These are phyloP conservation scores for Linnemannia zychae DNA, from an alignment of 192 early-diverging fungal genomes.

Conservation along the genomic window DNA sequence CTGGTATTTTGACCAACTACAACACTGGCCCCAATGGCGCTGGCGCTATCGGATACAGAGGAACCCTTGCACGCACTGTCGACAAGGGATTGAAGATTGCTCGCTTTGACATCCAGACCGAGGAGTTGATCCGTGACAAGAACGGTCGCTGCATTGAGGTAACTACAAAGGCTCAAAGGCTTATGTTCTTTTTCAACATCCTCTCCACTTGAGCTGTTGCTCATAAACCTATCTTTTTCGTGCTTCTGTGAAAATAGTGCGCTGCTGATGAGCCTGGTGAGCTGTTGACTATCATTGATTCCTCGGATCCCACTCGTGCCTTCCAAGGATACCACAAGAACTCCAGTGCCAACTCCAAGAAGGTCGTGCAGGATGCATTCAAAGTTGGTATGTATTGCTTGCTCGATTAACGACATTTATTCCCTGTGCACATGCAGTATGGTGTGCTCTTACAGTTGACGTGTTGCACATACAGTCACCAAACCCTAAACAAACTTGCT, in stretches of 20 bases:
- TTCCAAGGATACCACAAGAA: conserved; percentile 68
- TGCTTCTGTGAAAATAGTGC: conserved; percentile 9
- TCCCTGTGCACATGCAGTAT: too few relatives aligned
- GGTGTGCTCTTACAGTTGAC: neutral
- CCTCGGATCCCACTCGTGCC: conserved; percentile 41
- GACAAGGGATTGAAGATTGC: conserved; percentile 63
- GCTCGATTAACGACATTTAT: neutral
- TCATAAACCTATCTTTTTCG: neutral
- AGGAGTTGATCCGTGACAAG: conserved; percentile 65
- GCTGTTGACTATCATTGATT: conserved; percentile 46
- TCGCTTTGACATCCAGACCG: conserved; percentile 68
- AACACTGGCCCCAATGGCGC: conserved; percentile 68
- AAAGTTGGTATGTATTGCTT: conserved; percentile 65
- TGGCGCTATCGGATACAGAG: conserved; percentile 73
- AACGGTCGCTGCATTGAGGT: conserved; percentile 69
- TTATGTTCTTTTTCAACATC: neutral
- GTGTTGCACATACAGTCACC: neutral
- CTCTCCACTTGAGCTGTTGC: neutral
- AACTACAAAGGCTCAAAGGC: neutral
- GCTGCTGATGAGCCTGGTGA: conserved; percentile 70
- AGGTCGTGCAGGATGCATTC: conserved; percentile 70
- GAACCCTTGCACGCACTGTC: conserved; percentile 56
- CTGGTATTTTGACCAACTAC: conserved; percentile 59
- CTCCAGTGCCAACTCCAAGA: conserved; percentile 66
- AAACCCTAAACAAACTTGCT: too few relatives aligned